phyloP scores from a whole-genome alignment of 306 rosid genomes.

The Inga oerstediana region DNA sequence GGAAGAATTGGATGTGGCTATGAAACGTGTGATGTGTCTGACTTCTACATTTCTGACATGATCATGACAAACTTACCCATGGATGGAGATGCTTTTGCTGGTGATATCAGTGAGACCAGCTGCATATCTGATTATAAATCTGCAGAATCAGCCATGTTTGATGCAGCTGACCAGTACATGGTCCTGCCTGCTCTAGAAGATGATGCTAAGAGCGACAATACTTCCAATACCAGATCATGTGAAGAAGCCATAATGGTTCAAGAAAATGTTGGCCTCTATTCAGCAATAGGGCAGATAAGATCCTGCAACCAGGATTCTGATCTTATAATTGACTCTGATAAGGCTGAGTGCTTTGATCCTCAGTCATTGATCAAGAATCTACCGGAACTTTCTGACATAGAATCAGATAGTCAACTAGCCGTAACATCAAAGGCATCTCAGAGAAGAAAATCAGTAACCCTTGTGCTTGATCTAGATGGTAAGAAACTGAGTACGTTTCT shows the following conservation, averaged over 20 bases:
- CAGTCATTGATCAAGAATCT: slow-evolving; percentile 77
- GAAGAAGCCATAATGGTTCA: slow-evolving; percentile 56
- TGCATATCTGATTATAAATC: slow-evolving; percentile 59
- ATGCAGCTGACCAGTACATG: slow-evolving; percentile 76
- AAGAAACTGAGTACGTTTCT: slow-evolving; percentile 42
- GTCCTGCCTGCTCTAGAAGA: slow-evolving; percentile 84
- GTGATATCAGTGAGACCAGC: slow-evolving; percentile 50
- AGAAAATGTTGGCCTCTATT: slow-evolving; percentile 65
- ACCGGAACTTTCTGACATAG: slow-evolving; percentile 84
- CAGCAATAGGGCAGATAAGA: slow-evolving; percentile 75
- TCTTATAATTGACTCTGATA: slow-evolving; percentile 59
- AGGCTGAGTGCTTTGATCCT: slow-evolving; percentile 88
- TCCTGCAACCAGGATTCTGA: slow-evolving; percentile 64
- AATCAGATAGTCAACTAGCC: slow-evolving; percentile 59
- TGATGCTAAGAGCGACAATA: slow-evolving; percentile 51
- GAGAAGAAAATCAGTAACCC: slow-evolving; percentile 67
- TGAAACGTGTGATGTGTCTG: slow-evolving; percentile 83
- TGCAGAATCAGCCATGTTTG: slow-evolving; percentile 59
- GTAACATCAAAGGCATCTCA: slow-evolving; percentile 57
- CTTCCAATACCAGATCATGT: slow-evolving; percentile 46
- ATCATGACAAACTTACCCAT: slow-evolving; percentile 80
- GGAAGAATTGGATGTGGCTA: slow-evolving; percentile 54
- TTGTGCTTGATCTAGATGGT: slow-evolving; percentile 99
- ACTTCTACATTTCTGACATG: slow-evolving; percentile 94
- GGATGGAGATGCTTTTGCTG: slow-evolving; percentile 53